These are phyloP conservation scores for Pseudocercospora cruenta DNA, from an alignment of 2,329 filamentous ascomycete genomes.

Conservation along the genomic window DNA sequence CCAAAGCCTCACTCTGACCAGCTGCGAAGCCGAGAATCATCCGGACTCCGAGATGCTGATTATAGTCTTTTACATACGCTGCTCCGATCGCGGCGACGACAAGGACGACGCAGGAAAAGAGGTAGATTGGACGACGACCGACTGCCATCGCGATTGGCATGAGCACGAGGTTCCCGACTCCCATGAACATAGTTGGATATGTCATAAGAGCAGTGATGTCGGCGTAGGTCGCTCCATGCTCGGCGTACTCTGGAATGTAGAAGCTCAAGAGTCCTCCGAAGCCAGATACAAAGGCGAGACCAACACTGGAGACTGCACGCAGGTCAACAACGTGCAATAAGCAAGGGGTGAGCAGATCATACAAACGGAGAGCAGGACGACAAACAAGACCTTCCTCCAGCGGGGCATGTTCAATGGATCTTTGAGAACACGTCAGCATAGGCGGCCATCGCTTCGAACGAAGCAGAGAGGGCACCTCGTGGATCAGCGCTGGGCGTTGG, in stretches of 20 bases:
- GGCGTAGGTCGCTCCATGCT: slow-evolving; percentile 42
- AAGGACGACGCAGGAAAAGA: slow-evolving; percentile 36
- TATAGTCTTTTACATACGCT: slow-evolving; percentile 29
- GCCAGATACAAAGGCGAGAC: slow-evolving; percentile 46
- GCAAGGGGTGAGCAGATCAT: background rate
- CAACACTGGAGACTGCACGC: slow-evolving; percentile 44
- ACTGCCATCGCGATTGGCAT: slow-evolving; percentile 42
- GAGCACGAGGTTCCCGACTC: slow-evolving; percentile 38
- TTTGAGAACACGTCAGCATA: slow-evolving; percentile 11
- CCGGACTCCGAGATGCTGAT: slow-evolving; percentile 36
- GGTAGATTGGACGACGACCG: slow-evolving; percentile 40
- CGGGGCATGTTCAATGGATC: slow-evolving; percentile 38
- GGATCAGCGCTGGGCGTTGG: slow-evolving; percentile 38
- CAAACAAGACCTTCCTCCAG: slow-evolving; percentile 37
- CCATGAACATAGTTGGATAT: slow-evolving; percentile 41
- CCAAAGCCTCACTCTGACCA: slow-evolving; percentile 31
- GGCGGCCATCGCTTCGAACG: slow-evolving; percentile 13
- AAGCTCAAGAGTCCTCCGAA: slow-evolving; percentile 48
- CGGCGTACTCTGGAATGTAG: slow-evolving; percentile 46
- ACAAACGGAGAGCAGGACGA: slow-evolving; percentile 37
- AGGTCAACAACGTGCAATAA: background rate
- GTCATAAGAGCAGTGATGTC: slow-evolving; percentile 46
- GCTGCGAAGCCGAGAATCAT: slow-evolving; percentile 39
- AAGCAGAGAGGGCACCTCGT: slow-evolving; percentile 28
- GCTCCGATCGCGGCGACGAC: slow-evolving; percentile 34